phyloP scores from a whole-genome alignment of 805 yeast genomes.

The Starmerella tilneyi region DNA sequence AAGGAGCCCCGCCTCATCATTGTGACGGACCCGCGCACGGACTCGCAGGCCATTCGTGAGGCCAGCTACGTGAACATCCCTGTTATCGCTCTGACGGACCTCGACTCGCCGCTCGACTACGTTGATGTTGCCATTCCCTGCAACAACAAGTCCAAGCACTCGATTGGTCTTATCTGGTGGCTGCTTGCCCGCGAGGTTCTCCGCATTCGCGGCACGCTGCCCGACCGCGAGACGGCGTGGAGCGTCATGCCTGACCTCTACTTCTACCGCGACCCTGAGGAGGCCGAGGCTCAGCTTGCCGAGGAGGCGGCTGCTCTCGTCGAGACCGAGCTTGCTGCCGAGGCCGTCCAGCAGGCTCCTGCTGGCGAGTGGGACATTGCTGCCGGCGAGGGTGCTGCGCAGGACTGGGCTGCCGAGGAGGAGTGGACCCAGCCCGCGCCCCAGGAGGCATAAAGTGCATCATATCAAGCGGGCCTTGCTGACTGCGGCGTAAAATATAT shows the following conservation, averaged over 20 bases:
- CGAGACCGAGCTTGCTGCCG: constrained; percentile 52
- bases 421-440: constrained; percentile 25
- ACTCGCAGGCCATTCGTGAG: constrained; percentile 99
- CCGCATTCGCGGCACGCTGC: constrained; percentile 95
- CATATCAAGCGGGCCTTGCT: constrained; percentile 12
- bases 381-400: constrained; percentile 39
- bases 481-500: constrained; percentile 10
- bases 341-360: constrained; percentile 19
- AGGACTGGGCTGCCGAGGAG: constrained; percentile 39
- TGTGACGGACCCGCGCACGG: constrained; percentile 99
- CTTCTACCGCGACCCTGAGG: constrained; percentile 99
- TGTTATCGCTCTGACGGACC: constrained; percentile 96
- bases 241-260: constrained; percentile 99
- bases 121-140: constrained; percentile 99
- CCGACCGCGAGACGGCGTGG: constrained; percentile 96
- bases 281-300: constrained; percentile 70
- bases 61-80: constrained; percentile 99
- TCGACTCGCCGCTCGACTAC: constrained; percentile 97
- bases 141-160: constrained; percentile 99
- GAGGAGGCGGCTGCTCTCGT: constrained; percentile 56
- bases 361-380: constrained; percentile 39
- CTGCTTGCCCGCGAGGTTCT: constrained; percentile 97
- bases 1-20: constrained; percentile 99
- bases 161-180: constrained; percentile 99
- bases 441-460: constrained; percentile 20